Conservation (phyloP, 2,329 filamentous ascomycete species). For the Leptographium flavum region DNA sequence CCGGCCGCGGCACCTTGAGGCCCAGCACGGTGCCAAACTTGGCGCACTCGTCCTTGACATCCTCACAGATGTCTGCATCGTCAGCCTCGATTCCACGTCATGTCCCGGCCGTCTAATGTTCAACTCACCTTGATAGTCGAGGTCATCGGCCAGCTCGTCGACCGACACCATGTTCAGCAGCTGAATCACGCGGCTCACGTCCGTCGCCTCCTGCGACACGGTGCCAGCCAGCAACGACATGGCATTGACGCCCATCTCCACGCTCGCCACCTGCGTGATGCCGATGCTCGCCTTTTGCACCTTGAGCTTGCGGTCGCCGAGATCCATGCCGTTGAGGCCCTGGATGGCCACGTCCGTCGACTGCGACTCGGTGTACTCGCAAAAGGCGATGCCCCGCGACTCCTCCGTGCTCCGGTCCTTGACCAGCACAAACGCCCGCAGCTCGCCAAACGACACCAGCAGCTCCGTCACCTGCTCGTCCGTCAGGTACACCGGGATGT, state of each 20-base stretch:
- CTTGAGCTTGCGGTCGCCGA: constrained; percentile 75
- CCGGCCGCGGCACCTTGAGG: constrained; percentile 86
- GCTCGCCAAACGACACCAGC: constrained; percentile 76
- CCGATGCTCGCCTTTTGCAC: constrained; percentile 85
- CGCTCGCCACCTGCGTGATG: constrained; percentile 77
- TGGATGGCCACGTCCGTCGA: constrained; percentile 78
- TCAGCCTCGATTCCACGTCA: not conserved
- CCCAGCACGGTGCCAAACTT: constrained; percentile 79
- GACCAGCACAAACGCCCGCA: constrained; percentile 82
- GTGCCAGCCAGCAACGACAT: constrained; percentile 97
- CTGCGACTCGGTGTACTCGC: constrained; percentile 71
- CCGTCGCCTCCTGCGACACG: constrained; percentile 56
- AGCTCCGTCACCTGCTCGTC: constrained; percentile 90
- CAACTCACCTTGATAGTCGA: constrained; percentile 78
- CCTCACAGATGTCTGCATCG: constrained; percentile 80
- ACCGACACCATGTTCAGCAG: constrained; percentile 97
- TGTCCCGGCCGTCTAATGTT: not conserved
- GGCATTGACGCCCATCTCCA: constrained; percentile 92
- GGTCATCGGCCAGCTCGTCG: constrained; percentile 83
- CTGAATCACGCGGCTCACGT: constrained; percentile 74
- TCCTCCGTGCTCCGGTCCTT: constrained; percentile 78
- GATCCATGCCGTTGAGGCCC: constrained; percentile 82
- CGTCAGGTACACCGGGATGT: constrained; percentile 74
- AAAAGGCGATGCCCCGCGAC: constrained; percentile 88
- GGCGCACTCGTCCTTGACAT: constrained; percentile 80